Base-by-base conservation (phyloP, 768 basidiomycete genomes). In the Rhizopogon vesiculosus region DNA sequence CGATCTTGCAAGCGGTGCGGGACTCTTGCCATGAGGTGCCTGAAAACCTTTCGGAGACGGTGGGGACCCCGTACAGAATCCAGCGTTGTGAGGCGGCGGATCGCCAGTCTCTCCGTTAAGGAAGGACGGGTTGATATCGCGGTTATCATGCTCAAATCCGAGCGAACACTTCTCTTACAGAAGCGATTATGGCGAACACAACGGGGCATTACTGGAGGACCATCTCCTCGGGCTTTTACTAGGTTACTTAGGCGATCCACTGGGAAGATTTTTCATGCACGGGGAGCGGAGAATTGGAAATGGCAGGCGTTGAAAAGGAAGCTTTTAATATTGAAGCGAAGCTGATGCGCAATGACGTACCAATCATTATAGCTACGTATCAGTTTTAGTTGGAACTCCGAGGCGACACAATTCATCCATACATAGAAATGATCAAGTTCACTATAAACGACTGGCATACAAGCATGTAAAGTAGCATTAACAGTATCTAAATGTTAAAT, bases 61-160 rank as follows among this genome's bases (percentile, higher is more conserved):
- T 90, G 84, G 84, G 87, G 88, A 3, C 53, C 68, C 18, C 66
- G 66, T 25, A 71, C 86, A 5, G 79, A 79, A 60, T 82, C 87
- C 69, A 72, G 76, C 51, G 71, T 75, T 19, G 86, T 90, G 19
- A 77, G 80, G 62, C 78, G 83, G 55, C 80, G 85, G 42, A 67
- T 90, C 51, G 77, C 78, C 5, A 69, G 67, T 42, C 72, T 87
- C 45, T 87, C 86, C 31, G 62, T 86, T 53, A 87, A 85, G 66
- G 82, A 90, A 71, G 81, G 85, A 15, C 78, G 84, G 44, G 67
- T 73, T 58, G 82, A 83, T 62, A 78, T 87, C 55, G 69, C 66
- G 40, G 58, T 51, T 19, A 53, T 59, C 29, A 69, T 72, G 57
- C 46, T 66, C 25, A 59, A 43, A 56, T 50, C 56, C 45, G 62